Evolutionary conservation across 169 alveolate species (phyloP), one percentile per base, ranked within the genome.

Genomic region (Plasmodium vinckei): DNA sequence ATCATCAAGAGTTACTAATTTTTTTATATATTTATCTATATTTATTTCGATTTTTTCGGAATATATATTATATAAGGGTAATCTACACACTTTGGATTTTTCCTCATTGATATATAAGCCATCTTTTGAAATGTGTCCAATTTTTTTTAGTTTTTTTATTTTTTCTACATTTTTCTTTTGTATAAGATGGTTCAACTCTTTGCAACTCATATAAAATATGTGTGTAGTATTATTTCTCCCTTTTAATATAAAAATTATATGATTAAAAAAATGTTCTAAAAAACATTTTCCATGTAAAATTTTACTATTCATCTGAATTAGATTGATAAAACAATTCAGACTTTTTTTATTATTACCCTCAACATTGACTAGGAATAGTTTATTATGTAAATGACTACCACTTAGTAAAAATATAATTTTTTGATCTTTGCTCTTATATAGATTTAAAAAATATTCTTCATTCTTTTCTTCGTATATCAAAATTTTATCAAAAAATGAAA

Each of bases 361-460:
- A 13, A 33, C 44, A 39, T 77, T 63, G 27, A 77, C 9, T 1
- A 77, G 46, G 39, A 77, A 77, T 39, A 77, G 56, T 9, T 64
- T 64, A 44, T 77, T 77, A 44, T 53, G 63, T 12, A 63, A 9
- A 56, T 77, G 88, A 9, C 72, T 77, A 13, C 88, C 88, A 68
- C 88, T 77, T 13, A 77, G 12, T 21, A 77, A 75, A 65, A 77
- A 77, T 42, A 63, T 54, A 56, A 7, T 77, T 17, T 77, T 77
- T 47, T 27, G 15, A 44, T 77, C 88, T 47, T 77, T 77, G 53
- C 88, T 77, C 51, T 17, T 42, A 60, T 77, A 77, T 51, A 77
- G 5, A 33, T 64, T 77, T n/a, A 77, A 25, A 33, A 77, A 77
- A 44, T 77, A 63, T 64, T 77, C 59, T 44, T 77, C 61, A 21